These are phyloP conservation scores for Chrysoporthe cubensis DNA, from an alignment of 2,329 filamentous ascomycete species.

Conservation along the genomic window DNA sequence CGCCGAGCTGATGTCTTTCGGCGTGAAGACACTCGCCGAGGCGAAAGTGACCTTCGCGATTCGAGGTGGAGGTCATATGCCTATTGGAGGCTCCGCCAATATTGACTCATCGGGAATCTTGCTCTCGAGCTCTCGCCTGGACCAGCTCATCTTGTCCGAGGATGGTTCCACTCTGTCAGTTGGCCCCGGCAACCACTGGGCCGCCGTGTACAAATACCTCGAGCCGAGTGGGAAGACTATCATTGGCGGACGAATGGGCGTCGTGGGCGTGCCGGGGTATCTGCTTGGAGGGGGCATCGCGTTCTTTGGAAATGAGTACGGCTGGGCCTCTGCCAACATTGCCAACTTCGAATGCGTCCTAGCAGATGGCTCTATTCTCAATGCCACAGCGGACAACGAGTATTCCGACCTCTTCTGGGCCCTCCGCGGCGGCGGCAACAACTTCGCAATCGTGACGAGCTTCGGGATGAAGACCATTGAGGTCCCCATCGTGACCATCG, in stretches of 20 bases:
- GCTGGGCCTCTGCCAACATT: conserved; percentile 16
- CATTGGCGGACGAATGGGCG: conserved; percentile 36
- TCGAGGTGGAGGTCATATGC: conserved; percentile 38
- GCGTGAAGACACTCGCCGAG: conserved; percentile 31
- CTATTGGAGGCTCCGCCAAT: conserved; percentile 33
- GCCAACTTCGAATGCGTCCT: conserved; percentile 31
- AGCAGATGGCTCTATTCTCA: conserved; percentile 35
- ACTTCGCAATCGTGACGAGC: conserved; percentile 39
- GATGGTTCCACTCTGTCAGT: conserved; percentile 37
- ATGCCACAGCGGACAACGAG: conserved; percentile 33
- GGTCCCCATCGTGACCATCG: conserved; percentile 1
- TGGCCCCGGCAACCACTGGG: conserved; percentile 39
- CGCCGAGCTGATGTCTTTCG: conserved; percentile 19
- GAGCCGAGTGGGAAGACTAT: conserved; percentile 33
- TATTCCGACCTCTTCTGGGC: conserved; percentile 37
- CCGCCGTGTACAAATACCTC: conserved; percentile 37
- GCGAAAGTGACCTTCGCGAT: conserved; percentile 34
- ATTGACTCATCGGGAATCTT: conserved; percentile 36
- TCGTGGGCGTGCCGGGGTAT: conserved; percentile 38
- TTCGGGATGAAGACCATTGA: conserved; percentile 35
- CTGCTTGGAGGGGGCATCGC: conserved; percentile 40
- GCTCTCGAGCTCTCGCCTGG: conserved; percentile 43
- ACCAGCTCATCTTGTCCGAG: conserved; percentile 36
- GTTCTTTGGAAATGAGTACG: conserved; percentile 39
- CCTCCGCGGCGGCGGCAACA: conserved; percentile 34